Evolutionary conservation across 2,329 filamentous ascomycete genomes (phyloP).

Genomic region (Endoconidiophora polonica): DNA sequence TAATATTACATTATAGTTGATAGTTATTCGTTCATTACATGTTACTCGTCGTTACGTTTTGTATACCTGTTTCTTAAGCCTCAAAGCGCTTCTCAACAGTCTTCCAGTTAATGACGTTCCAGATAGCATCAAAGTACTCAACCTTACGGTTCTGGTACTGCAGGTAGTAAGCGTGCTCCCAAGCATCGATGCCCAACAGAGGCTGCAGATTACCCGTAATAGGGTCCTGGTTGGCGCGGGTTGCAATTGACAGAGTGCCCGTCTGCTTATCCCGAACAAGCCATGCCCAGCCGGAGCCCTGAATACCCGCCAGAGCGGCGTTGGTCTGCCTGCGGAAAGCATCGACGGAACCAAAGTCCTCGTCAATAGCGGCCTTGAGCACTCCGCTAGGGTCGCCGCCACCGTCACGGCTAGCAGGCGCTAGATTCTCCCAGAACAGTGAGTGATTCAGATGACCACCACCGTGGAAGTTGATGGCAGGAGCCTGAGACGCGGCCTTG

Average conservation of each 20-base stretch:
- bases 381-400: constrained; percentile 45
- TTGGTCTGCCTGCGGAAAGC: constrained; percentile 51
- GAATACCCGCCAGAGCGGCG: constrained; percentile 52
- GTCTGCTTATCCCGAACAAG: constrained; percentile 54
- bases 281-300: constrained; percentile 87
- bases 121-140: constrained; percentile 85
- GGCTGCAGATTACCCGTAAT: constrained; percentile 71
- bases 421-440: constrained; percentile 72
- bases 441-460: constrained; percentile 78
- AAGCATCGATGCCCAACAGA: constrained; percentile 78
- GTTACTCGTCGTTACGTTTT: not conserved
- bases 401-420: constrained; percentile 44
- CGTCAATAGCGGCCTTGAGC: constrained; percentile 46
- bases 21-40: constrained; percentile 6
- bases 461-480: constrained; percentile 59
- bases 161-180: constrained; percentile 92
- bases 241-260: constrained; percentile 46
- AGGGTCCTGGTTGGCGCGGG: constrained; percentile 76
- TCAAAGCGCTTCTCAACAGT: constrained; percentile 62
- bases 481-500: constrained; percentile 33
- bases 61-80: constrained; percentile 21
- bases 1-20: not conserved
- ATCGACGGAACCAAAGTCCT: constrained; percentile 51
- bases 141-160: constrained; percentile 96
- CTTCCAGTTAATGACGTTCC: constrained; percentile 96